Percentiles rank a stretch among this genome's conserved stretches.
These are phyloP conservation scores for Silene uniflora DNA, from an alignment of 148 eudicot species.

Conservation along the genomic window DNA sequence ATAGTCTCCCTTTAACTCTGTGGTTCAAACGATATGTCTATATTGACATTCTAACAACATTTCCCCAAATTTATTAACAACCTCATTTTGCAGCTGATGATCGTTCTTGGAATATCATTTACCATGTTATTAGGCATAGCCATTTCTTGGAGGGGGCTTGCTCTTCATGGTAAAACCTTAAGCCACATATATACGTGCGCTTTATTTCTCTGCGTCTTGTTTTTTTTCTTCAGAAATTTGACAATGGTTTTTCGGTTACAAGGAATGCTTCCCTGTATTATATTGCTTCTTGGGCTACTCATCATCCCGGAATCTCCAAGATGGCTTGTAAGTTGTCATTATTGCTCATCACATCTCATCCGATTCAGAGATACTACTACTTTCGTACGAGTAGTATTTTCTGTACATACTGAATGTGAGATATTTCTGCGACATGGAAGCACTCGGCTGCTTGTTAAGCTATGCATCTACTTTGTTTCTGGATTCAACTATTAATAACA, in stretches of 20 bases:
- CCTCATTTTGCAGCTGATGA: constrained; percentile 17
- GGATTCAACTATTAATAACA: neutral
- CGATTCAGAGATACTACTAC: no score
- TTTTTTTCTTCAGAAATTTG: no score
- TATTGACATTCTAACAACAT: no score
- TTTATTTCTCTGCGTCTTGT: neutral
- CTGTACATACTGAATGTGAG: no score
- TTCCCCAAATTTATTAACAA: neutral
- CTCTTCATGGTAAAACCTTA: constrained; percentile 16
- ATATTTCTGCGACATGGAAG: no score
- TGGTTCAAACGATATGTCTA: no score
- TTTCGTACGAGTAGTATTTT: no score
- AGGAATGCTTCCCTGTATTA: constrained; percentile 22
- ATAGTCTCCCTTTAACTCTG: no score
- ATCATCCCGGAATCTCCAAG: constrained; percentile 29
- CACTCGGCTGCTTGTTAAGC: neutral
- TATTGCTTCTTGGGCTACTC: constrained; percentile 20
- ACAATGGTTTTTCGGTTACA: neutral
- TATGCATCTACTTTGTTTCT: neutral
- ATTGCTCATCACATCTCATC: neutral
- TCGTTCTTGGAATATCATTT: constrained; percentile 19
- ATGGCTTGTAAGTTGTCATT: constrained; percentile 24
- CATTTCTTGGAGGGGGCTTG: constrained; percentile 22
- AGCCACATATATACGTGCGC: neutral
- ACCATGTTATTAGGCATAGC: constrained; percentile 20